phyloP scores from a whole-genome alignment of 768 basidiomycete species.

The Amanita pseudoporphyria region DNA sequence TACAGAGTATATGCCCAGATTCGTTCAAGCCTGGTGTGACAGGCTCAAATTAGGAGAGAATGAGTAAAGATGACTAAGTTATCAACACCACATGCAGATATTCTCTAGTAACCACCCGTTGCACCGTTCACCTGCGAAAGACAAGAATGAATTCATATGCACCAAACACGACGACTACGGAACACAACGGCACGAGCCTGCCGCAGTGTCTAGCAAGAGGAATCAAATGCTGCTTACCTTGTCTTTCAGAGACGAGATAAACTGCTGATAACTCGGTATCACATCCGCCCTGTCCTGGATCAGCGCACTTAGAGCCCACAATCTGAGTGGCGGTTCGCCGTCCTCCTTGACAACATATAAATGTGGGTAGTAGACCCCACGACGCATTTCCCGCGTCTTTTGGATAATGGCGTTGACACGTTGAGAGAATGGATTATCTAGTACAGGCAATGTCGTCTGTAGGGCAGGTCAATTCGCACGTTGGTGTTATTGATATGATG shows the following conservation, averaged over 20 bases:
- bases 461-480: background rate
- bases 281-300: slow-evolving; percentile 96
- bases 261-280: slow-evolving; percentile 94
- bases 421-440: slow-evolving; percentile 95
- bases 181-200: slow-evolving; percentile 5
- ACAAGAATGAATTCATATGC: background rate
- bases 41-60: background rate
- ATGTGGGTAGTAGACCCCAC: slow-evolving; percentile 89
- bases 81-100: background rate
- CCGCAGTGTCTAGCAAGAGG: background rate
- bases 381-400: slow-evolving; percentile 90
- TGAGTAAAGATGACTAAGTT: background rate
- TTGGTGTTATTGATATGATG: background rate
- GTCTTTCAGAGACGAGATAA: slow-evolving; percentile 81
- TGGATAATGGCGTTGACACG: slow-evolving; percentile 89
- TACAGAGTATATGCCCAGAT: background rate
- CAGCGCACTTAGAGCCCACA: slow-evolving; percentile 92
- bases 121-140: slow-evolving; percentile 1
- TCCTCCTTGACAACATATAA: slow-evolving; percentile 97
- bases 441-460: slow-evolving; percentile 77
- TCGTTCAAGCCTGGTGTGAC: background rate
- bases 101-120: slow-evolving; percentile 6
- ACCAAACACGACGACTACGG: background rate
- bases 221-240: slow-evolving; percentile 42
- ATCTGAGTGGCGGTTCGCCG: slow-evolving; percentile 85